phyloP scores from a whole-genome alignment of 2,329 filamentous ascomycete genomes.

The Trichothecium roseum region DNA sequence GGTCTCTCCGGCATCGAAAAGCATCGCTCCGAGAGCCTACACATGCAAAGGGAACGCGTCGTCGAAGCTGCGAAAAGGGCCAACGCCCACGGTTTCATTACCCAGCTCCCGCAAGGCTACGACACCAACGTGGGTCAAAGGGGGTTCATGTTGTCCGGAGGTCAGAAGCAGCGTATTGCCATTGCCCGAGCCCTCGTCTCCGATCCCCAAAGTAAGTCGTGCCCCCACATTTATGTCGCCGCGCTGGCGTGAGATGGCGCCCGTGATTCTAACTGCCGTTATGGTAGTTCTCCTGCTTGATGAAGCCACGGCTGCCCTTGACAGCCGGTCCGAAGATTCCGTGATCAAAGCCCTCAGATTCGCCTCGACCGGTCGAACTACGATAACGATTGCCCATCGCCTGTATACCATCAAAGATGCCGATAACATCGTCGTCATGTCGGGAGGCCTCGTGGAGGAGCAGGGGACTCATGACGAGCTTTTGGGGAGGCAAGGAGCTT shows the following conservation, averaged over 20 bases:
- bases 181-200: constrained; percentile 87
- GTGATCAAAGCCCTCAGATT: constrained; percentile 37
- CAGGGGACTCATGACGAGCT: constrained; percentile 48
- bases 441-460: constrained; percentile 43
- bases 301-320: constrained; percentile 51
- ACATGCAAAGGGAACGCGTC: constrained; percentile 59
- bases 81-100: constrained; percentile 89
- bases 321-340: constrained; percentile 25
- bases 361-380: constrained; percentile 42
- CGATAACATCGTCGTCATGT: constrained; percentile 49
- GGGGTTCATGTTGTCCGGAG: constrained; percentile 84
- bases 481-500: constrained; percentile 1
- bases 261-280: too few relatives aligned
- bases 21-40: constrained; percentile 17
- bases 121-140: constrained; percentile 93
- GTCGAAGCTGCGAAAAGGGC: constrained; percentile 81
- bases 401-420: constrained; percentile 40
- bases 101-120: constrained; percentile 72
- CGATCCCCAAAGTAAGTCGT: constrained; percentile 62
- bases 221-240: too few relatives aligned
- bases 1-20: constrained; percentile 24
- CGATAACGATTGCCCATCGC: constrained; percentile 48
- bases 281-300: constrained; percentile 51
- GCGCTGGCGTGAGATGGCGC: too few relatives aligned
- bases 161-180: constrained; percentile 93